These are phyloP conservation scores for Melampsora larici-populina DNA, from an alignment of 1,284 basidiomycete genomes.

Conservation along the genomic window DNA sequence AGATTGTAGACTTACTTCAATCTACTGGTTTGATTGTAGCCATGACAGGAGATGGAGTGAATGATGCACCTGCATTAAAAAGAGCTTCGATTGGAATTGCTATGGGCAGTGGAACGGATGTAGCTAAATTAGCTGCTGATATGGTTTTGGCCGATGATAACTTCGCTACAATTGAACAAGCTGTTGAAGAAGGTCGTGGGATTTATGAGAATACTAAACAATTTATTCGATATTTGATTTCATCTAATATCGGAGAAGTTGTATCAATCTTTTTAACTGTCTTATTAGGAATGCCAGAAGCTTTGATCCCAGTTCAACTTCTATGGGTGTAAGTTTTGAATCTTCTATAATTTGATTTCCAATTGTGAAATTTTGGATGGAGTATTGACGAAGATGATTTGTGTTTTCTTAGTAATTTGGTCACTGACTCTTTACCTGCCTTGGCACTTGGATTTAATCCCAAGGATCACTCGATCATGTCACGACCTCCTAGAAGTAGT, in stretches of 20 bases:
- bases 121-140: conserved; percentile 56
- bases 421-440: conserved; percentile 80
- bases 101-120: conserved; percentile 57
- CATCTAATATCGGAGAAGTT: conserved; percentile 96
- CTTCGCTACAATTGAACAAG: conserved; percentile 57
- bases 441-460: conserved; percentile 99
- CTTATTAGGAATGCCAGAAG: conserved; percentile 95
- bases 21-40: conserved; percentile 89
- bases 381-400: background rate
- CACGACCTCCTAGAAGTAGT: conserved; percentile 78
- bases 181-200: conserved; percentile 79
- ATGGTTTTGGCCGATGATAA: conserved; percentile 58
- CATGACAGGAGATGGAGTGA: conserved; percentile 85
- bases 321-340: conserved; percentile 70
- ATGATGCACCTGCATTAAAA: conserved; percentile 57
- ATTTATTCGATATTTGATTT: conserved; percentile 75
- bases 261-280: conserved; percentile 98
- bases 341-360: background rate
- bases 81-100: conserved; percentile 57
- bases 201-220: conserved; percentile 99
- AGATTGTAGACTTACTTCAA: conserved; percentile 93
- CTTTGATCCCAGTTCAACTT: conserved; percentile 92
- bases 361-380: background rate
- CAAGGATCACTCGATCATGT: conserved; percentile 93
- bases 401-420: conserved; percentile 47